Percentiles rank a stretch among this genome's conserved stretches.
Evolutionary conservation across 2,329 filamentous ascomycete species (phyloP).

Genomic region (Cladophialophora exuberans): DNA sequence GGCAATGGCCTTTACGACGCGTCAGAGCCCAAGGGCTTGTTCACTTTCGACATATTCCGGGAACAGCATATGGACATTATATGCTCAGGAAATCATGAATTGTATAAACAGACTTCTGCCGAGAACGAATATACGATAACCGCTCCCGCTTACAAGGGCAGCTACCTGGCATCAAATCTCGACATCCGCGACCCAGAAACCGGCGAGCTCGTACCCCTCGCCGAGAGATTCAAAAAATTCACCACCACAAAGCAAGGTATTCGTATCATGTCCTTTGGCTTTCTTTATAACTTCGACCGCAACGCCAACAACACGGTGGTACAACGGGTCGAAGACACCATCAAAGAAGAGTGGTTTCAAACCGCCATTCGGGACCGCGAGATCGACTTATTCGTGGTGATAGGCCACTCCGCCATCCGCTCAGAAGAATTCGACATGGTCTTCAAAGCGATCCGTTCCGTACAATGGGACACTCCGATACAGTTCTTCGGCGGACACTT

Average conservation of each 20-base stretch:
- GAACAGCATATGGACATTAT: conserved; percentile 83
- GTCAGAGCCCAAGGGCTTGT: conserved; percentile 83
- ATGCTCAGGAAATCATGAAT: conserved; percentile 90
- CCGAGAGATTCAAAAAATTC: conserved; percentile 83
- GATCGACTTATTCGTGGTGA: conserved; percentile 82
- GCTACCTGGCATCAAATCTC: conserved; percentile 88
- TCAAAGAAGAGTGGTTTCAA: conserved; percentile 88
- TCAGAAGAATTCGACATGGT: conserved; percentile 79
- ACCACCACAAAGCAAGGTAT: conserved; percentile 87
- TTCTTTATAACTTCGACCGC: conserved; percentile 89
- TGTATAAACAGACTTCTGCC: conserved; percentile 80
- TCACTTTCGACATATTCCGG: conserved; percentile 83
- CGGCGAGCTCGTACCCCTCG: conserved; percentile 73
- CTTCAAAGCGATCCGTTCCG: conserved; percentile 74
- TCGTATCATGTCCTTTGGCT: conserved; percentile 84
- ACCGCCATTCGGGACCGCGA: conserved; percentile 77
- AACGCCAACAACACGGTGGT: conserved; percentile 92
- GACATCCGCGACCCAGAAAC: conserved; percentile 79
- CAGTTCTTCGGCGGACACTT: conserved; percentile 90
- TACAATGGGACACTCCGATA: conserved; percentile 81
- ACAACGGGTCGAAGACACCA: conserved; percentile 74
- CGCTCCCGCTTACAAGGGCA: conserved; percentile 77
- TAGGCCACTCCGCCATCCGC: conserved; percentile 81
- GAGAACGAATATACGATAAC: conserved; percentile 77
- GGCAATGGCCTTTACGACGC: conserved; percentile 94